phyloP scores from a whole-genome alignment of 257 asterid species.

The Solanum paucissectum region DNA sequence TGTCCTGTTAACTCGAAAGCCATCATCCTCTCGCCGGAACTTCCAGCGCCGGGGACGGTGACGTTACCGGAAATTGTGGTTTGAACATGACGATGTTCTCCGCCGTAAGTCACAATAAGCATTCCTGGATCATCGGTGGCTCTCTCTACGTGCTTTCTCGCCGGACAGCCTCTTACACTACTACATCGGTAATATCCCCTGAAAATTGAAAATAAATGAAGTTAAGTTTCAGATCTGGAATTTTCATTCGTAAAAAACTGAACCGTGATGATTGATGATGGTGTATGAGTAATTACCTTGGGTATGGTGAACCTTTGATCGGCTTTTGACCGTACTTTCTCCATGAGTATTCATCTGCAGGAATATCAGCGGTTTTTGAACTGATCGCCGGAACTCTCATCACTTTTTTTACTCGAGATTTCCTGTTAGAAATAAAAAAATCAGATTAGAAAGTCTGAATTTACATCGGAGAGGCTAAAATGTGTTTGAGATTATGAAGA shows the following conservation, averaged over 20 bases:
- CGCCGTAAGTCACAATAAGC: not conserved
- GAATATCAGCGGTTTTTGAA: constrained; percentile 30
- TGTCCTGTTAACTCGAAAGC: not conserved
- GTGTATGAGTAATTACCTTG: constrained; percentile 2
- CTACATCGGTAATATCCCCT: not conserved
- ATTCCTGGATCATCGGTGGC: not conserved
- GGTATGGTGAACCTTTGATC: constrained; percentile 31
- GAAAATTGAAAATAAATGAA: not conserved
- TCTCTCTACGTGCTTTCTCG: not conserved
- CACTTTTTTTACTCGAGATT: constrained; percentile 20
- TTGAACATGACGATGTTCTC: not conserved
- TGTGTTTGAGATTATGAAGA: too few relatives aligned
- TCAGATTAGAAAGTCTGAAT: not conserved
- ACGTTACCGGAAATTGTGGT: not conserved
- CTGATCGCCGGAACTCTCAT: constrained; percentile 36
- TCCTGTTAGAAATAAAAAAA: constrained; percentile 5
- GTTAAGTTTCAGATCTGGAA: not conserved
- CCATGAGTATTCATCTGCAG: constrained; percentile 36
- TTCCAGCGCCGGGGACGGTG: too few relatives aligned
- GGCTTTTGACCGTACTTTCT: constrained; percentile 37
- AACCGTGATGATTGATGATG: not conserved
- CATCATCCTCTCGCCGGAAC: not conserved
- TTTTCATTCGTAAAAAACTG: not conserved
- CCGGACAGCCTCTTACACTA: not conserved
- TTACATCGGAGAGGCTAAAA: not conserved